Evolutionary conservation across 108 stramenopile species (phyloP), one percentile per base, ranked within the genome.

Genomic region (Cylindrotheca closterium): DNA sequence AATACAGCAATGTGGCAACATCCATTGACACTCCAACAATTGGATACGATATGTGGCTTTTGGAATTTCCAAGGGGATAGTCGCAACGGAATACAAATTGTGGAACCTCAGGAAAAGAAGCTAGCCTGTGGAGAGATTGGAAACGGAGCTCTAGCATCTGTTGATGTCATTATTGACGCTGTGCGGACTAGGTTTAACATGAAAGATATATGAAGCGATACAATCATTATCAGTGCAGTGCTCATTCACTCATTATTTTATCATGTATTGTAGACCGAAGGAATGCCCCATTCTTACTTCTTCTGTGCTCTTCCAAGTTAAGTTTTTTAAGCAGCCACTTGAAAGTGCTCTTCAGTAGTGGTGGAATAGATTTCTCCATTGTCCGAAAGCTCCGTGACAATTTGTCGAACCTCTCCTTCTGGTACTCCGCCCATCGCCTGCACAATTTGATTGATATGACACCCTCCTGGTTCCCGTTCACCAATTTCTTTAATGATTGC

Each of bases 1-100:
- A 97, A 97, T 72, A 95, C 96, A 12, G 79, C 78, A 60, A 97
- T 97, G 96, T 97, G 90, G 91, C 76, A 91, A 24, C 92, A 97
- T 71, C 91, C 92, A 5, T 45, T 93, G 58, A 97, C 94, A 28
- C 60, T 57, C 19, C 32, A 30, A 33, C 92, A 93, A 42, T 60
- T 93, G 32, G 47, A 81, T 18, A 78, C 78, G 25, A 70, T 93
- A 26, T 58, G 78, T 62, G 54, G 58, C n/a, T 93, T 90, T 63
- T 80, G 71, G 71, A 75, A 72, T 52, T 21, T 15, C 19, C 5
- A 57, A 34, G 10, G 33, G 8, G 30, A 63, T 12, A 12, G n/a
- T 42, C 27, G 31, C 18, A 70, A 65, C 27, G 29, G 46, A 33
- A 48, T 82, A 30, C 3, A 30, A 0, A 59, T 96, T 42, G 76